phyloP scores from a whole-genome alignment of 2,329 filamentous ascomycete genomes.

The Hypoxylon sp. region DNA sequence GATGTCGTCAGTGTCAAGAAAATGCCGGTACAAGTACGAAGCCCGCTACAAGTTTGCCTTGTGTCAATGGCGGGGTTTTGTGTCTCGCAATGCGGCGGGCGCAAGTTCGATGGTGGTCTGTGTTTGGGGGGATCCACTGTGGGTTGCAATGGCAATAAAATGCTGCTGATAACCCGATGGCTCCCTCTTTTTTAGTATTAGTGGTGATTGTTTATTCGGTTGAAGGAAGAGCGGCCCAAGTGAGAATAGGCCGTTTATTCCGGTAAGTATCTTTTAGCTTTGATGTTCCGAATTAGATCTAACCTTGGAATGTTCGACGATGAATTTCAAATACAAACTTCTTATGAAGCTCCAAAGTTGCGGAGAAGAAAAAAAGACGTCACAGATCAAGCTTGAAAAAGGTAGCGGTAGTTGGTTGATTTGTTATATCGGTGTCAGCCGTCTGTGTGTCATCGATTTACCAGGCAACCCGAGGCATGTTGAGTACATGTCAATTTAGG shows the following conservation, averaged over 20 bases:
- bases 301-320: no score
- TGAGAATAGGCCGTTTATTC: constrained; percentile 3
- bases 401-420: constrained; percentile 19
- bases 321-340: no score
- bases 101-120: constrained; percentile 30
- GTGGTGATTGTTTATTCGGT: constrained; percentile 19
- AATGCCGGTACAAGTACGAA: constrained; percentile 24
- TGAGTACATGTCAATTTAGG: neutral
- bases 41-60: constrained; percentile 38
- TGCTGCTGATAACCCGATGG: constrained; percentile 30
- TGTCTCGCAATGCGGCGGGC: constrained; percentile 47
- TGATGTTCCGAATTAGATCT: no score
- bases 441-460: constrained; percentile 37
- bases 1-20: constrained; percentile 48
- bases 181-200: constrained; percentile 23
- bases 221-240: constrained; percentile 9
- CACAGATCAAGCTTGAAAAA: constrained; percentile 5
- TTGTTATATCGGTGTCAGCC: constrained; percentile 33
- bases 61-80: constrained; percentile 52
- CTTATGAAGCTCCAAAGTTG: neutral
- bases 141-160: constrained; percentile 19
- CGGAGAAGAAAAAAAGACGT: neutral
- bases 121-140: constrained; percentile 26
- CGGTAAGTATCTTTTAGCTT: neutral
- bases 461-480: constrained; percentile 27